These are phyloP conservation scores for Tephrocybe rancida DNA, from an alignment of 768 basidiomycete genomes.

Conservation along the genomic window DNA sequence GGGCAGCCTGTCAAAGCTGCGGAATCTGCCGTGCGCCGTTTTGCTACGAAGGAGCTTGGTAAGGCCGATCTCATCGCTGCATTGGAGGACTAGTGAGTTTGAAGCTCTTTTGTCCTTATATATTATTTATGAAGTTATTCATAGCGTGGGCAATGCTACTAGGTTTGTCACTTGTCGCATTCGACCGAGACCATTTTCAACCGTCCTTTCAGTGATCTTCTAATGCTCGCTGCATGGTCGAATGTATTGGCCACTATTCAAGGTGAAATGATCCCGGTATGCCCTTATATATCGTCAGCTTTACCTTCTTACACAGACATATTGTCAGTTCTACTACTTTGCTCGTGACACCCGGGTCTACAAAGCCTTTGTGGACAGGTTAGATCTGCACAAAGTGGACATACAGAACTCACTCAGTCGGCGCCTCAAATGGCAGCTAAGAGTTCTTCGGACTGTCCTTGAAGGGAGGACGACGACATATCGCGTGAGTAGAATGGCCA, in stretches of 20 bases:
- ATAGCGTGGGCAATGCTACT: slow-evolving; percentile 86
- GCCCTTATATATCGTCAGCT: slow-evolving; percentile 19
- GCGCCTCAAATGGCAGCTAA: slow-evolving; percentile 72
- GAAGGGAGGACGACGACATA: slow-evolving; percentile 70
- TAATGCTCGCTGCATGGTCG: slow-evolving; percentile 84
- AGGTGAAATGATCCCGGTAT: slow-evolving; percentile 74
- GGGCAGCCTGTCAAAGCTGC: slow-evolving; percentile 80
- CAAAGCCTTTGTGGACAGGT: slow-evolving; percentile 61
- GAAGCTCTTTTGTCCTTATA: neutral
- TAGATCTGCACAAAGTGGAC: slow-evolving; percentile 43
- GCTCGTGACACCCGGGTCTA: slow-evolving; percentile 91
- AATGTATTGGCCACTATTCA: slow-evolving; percentile 58
- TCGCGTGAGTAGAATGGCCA: slow-evolving; percentile 46
- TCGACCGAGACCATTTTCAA: neutral
- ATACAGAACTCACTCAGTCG: slow-evolving; percentile 53
- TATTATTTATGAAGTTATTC: neutral
- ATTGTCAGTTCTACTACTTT: slow-evolving; percentile 79
- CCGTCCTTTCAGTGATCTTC: slow-evolving; percentile 53
- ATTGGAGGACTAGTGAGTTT: slow-evolving; percentile 85
- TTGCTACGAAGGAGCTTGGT: slow-evolving; percentile 85
- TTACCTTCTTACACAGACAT: neutral
- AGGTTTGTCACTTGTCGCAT: slow-evolving; percentile 33
- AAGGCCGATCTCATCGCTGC: slow-evolving; percentile 78
- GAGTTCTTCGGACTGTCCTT: slow-evolving; percentile 60
- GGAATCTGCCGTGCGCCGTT: slow-evolving; percentile 75